Conservation (phyloP, 306 rosid genomes). For the Castanopsis chinensis region DNA sequence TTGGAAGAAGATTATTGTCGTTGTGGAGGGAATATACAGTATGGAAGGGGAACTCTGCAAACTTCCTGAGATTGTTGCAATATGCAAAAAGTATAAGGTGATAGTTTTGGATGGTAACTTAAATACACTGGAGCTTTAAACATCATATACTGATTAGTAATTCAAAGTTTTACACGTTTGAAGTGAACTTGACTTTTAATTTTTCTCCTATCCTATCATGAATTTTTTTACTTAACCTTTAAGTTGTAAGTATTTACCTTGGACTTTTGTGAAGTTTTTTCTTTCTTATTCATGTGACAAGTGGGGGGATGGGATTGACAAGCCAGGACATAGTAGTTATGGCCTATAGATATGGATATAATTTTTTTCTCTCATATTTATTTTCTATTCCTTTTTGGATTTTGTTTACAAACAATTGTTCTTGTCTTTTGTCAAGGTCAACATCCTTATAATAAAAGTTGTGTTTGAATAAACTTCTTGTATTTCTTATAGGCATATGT, state of each 20-base stretch:
- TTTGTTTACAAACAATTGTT: background rate
- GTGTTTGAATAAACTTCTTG: background rate
- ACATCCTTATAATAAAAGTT: background rate
- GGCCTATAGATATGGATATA: background rate
- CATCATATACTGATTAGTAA: background rate
- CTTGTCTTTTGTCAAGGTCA: background rate
- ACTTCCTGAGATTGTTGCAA: conserved; percentile 85
- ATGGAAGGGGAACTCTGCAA: conserved; percentile 98
- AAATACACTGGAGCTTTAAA: background rate
- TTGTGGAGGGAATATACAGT: conserved; percentile 93
- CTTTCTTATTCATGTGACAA: too few relatives aligned
- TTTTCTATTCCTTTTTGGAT: background rate
- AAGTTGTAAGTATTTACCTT: background rate
- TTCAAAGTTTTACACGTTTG: background rate
- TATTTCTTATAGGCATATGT: conserved; percentile 51
- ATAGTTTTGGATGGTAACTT: background rate
- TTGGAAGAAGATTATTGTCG: conserved; percentile 86
- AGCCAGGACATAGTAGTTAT: background rate
- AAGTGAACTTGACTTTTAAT: background rate
- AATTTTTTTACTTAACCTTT: background rate
- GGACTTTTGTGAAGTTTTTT: background rate
- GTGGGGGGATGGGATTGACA: too few relatives aligned
- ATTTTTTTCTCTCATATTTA: background rate
- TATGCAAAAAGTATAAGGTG: conserved; percentile 89
- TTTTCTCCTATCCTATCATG: background rate